Evolutionary conservation across 345 rosid species (phyloP), one percentile per base, ranked within the genome.

Genomic region (Salix koriyanagi): DNA sequence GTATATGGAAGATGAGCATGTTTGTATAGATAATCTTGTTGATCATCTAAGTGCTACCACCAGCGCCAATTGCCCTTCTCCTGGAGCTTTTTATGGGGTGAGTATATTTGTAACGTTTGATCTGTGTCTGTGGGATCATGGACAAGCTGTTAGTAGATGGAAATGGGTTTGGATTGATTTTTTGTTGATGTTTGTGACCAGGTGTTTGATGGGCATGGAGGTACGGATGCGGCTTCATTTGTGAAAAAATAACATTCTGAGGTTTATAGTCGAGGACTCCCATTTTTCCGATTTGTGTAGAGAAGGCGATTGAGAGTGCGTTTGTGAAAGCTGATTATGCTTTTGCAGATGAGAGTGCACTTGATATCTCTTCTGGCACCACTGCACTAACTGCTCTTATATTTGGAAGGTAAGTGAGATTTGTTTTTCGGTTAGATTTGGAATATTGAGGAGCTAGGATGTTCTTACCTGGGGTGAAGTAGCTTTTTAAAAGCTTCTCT

Each of bases 141-240:
- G 46, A 41, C 46, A 41, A 41, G 46, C 11, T 10, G 46, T 41
- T 41, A 41, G 46, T 79, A 19, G 36, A 48, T 60, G 36, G 69
- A 67, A 62, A 30, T 69, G 25, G 44, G 34, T 15, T 23, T 67
- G 75, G 64, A 75, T 66, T 75, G 67, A 83, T 74, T 41, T 41
- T 76, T 68, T 71, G 8, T 23, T 23, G 42, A 52, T 76, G 44
- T 77, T 12, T 60, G 79, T 82, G 79, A 68, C 61, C 88, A 96
- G 98, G 98, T 93, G 26, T 96, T 96, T 87, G 98, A 96, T 73
- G 99, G 99, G 71, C 99, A 96, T 23, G 99, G 98, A 67, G 99
- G 99, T 52, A 90, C 90, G 6, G 98, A 96, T 86, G 99, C 98
- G 42, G 95, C 99, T 48, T 78, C 81, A 58, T 96, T 92, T 84